phyloP scores from a whole-genome alignment of 345 rosid species.

The Eutrema yunnanense region DNA sequence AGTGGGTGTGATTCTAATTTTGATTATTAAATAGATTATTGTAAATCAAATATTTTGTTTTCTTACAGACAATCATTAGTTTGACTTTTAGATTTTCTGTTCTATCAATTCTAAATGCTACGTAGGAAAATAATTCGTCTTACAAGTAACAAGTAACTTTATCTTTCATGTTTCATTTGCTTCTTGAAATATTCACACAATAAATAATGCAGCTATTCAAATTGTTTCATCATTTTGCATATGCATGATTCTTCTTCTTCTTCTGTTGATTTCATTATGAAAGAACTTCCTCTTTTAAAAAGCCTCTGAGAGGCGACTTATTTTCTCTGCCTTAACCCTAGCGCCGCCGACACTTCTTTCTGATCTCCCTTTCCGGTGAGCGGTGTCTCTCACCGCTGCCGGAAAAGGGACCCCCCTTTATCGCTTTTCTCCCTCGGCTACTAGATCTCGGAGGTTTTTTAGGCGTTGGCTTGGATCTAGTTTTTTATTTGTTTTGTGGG shows the following conservation, averaged over 20 bases:
- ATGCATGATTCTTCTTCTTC: not conserved
- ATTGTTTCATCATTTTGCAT: conserved; percentile 8
- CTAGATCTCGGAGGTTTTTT: too few relatives aligned
- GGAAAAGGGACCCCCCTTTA: too few relatives aligned
- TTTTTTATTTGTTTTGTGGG: too few relatives aligned
- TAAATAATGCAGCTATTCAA: not conserved
- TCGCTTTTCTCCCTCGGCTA: too few relatives aligned
- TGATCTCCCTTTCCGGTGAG: too few relatives aligned
- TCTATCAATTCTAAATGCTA: not conserved
- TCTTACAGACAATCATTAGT: not conserved
- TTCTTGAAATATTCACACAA: not conserved
- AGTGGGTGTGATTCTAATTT: not conserved
- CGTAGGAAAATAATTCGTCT: not conserved
- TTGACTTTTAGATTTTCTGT: not conserved
- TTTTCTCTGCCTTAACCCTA: too few relatives aligned
- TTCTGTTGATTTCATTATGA: too few relatives aligned
- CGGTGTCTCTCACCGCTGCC: too few relatives aligned
- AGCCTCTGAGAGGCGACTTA: too few relatives aligned
- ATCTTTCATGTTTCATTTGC: not conserved
- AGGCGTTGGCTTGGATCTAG: too few relatives aligned
- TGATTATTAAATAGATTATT: not conserved
- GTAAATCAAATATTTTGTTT: not conserved
- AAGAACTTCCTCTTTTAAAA: too few relatives aligned
- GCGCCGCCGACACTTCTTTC: too few relatives aligned
- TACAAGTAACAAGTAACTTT: not conserved